Evolutionary conservation across 257 asterid species (phyloP), one percentile per base, ranked within the genome.

Genomic region (Knoxia roxburghii): DNA sequence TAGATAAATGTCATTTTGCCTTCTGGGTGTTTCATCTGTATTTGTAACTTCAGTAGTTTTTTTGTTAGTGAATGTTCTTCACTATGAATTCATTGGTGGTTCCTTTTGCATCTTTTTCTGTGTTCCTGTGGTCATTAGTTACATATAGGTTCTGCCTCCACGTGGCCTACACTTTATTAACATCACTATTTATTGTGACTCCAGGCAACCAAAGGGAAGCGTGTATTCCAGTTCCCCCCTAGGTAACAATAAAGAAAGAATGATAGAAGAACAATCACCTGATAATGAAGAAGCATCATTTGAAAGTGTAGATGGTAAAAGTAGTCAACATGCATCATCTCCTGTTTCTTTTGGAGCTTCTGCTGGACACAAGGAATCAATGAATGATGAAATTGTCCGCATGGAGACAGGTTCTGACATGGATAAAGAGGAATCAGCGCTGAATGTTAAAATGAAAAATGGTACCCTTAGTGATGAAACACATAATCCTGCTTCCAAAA

Each of bases 181-280:
- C 50, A 57, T 65, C 48, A 12, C 52, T 45, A 39, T 18, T 30
- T 15, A 29, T 27, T 56, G 41, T 41, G 46, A 56, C 56, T 69
- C 30, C 72, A 92, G 97, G 89, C 67, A 75, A 71, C 55, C 82
- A 64, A 85, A 73, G 65, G 89, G 77, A 69, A 86, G 86, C 71
- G 73, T 68, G 70, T 70, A 12, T 33, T 55, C 61, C 35, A 76
- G 73, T 64, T 81, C 93, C 57, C 83, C 95, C 12, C 60, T 52
- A 74, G 76, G 53, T 69, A 67, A 79, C 56, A 62, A 76, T 54
- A 75, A 74, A 61, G 83, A 57, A 37, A 70, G 68, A 71, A 67
- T 56, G 50, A 74, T 78, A 71, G 91, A 71, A 37, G 78, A 78
- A 55, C 76, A 74, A 39, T 59, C 58, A 21, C 29, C 41, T 41